Evolutionary conservation across 129 eudicot species (phyloP).

Genomic region (Chrysanthemum lavandulifolium): DNA sequence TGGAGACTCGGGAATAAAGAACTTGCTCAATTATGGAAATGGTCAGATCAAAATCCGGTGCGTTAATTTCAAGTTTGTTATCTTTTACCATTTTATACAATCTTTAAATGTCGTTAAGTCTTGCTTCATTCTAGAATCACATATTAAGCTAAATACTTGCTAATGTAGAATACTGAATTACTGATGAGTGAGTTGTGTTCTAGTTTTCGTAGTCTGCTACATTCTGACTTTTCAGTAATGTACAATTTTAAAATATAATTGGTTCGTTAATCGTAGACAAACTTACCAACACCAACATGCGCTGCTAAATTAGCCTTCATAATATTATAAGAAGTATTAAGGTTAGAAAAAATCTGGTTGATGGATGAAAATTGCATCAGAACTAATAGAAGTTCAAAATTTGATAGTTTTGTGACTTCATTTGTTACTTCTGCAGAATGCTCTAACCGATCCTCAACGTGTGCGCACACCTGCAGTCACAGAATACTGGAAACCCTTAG

Average conservation of each 20-base stretch:
- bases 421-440: constrained; percentile 57
- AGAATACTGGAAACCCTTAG: constrained; percentile 92
- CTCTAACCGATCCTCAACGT: constrained; percentile 89
- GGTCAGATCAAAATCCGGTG: constrained; percentile 93
- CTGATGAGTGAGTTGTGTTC: no score
- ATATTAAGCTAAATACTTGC: constrained; percentile 1
- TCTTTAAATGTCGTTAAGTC: not conserved
- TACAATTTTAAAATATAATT: no score
- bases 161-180: not conserved
- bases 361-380: not conserved
- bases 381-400: not conserved
- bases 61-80: constrained; percentile 20
- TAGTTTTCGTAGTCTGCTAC: no score
- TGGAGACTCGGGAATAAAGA: constrained; percentile 96
- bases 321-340: not conserved
- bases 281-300: no score
- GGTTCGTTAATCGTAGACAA: no score
- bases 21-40: constrained; percentile 92
- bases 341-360: not conserved
- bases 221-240: no score
- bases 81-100: not conserved
- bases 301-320: no score
- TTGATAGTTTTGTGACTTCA: not conserved
- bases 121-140: not conserved
- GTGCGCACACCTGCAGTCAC: constrained; percentile 71